Base-by-base conservation (phyloP, 495 filamentous ascomycete genomes). In the Wilcoxina mikolae region DNA sequence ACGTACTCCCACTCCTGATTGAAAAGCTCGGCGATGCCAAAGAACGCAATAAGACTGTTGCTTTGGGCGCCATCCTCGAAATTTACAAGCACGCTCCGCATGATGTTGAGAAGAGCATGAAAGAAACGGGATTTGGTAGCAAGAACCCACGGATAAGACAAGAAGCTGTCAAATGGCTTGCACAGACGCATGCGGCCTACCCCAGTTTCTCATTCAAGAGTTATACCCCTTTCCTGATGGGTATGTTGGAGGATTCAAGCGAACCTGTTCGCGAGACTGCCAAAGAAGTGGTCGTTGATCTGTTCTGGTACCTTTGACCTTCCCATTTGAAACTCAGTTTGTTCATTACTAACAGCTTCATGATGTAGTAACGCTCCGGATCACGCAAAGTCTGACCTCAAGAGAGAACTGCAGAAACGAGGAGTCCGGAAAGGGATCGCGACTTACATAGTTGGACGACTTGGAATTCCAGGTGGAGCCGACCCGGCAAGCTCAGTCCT, bases 1-100 rank as follows among this genome's bases (percentile, higher is more conserved):
- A 77, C 41, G 79, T 77, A 24, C 71, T 94, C 41, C 81, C 86
- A 1, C 65, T 85, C 24, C 73, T 95, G 38, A 69, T 87, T 44
- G 90, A 96, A 39, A 84, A 88, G 58, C 76, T 96, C 44, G 87
- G 87, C 22, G 90, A 96, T 65, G 78, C 79, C 58, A 88, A 88
- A 64, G 88, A 94, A 55, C 85, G 87, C 58, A 72, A 84, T 55
- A 78, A 87, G 51, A 65, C 71, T 20, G 72, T 86, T 53, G 84
- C 87, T 5, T 71, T 79, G 33, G 81, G 84, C 60, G 77, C 82
- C 24, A 75, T 96, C 51, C 73, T 74, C 5, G 90, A 91, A 25
- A 71, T 88, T 41, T 88, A 84, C 73, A 76, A 73, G 29, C 75
- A 76, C 12, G 74, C 76, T 11, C 75, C 76, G 0, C 61, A 73